Percentiles rank a stretch among this genome's conserved stretches.
Evolutionary conservation across 139 green algal genomes (phyloP).

Genomic region (Chlorella sorokiniana): DNA sequence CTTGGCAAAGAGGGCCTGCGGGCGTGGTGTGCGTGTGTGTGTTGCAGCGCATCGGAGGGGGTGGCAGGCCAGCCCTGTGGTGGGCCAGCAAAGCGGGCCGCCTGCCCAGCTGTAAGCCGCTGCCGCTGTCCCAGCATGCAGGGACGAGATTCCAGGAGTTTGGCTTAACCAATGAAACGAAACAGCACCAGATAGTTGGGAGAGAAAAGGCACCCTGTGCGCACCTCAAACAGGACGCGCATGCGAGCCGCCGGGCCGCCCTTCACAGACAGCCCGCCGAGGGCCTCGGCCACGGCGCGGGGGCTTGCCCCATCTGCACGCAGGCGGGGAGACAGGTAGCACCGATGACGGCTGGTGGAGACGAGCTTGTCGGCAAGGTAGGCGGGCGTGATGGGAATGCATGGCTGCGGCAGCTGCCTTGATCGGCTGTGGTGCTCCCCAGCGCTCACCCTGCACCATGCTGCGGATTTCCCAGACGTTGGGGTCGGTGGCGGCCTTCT

Average conservation of each 20-base stretch:
- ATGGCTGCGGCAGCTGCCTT: no score
- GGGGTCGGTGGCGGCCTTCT: constrained; percentile 34
- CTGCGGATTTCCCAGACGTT: constrained; percentile 40
- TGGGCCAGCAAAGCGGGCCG: background rate
- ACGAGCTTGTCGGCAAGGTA: no score
- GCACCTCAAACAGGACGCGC: constrained; percentile 57
- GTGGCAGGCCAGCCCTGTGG: no score
- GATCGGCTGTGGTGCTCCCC: no score
- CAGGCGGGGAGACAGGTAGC: background rate
- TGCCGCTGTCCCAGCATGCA: no score
- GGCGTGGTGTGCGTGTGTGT: no score
- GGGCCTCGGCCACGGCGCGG: constrained; percentile 26
- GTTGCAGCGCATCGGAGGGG: no score
- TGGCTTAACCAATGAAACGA: background rate
- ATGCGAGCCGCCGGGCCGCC: constrained; percentile 55
- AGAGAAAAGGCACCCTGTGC: background rate
- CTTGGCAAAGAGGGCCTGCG: constrained; percentile 43
- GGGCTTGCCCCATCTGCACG: constrained; percentile 22
- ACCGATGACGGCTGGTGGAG: background rate
- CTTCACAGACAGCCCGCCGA: constrained; percentile 55
- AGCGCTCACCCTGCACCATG: constrained; percentile 45
- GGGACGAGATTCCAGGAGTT: no score
- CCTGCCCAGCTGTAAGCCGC: no score
- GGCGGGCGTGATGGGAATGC: background rate
- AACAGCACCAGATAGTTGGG: background rate